Conservation (phyloP, 305 asterid species). For the Stenogyne calaminthoides region DNA sequence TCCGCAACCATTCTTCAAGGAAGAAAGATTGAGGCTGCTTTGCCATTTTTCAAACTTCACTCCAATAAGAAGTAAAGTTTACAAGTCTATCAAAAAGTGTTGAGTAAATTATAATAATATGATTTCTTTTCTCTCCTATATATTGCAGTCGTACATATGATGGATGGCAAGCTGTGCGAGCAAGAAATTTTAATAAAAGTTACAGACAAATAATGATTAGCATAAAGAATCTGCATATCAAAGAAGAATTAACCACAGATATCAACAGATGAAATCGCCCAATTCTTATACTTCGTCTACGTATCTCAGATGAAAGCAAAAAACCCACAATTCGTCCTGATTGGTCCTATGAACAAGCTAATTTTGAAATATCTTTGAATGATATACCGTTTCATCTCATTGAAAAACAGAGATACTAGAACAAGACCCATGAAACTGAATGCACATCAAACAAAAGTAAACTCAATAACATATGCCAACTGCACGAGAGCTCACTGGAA, state of each 20-base stretch:
- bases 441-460: background rate
- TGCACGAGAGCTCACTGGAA: background rate
- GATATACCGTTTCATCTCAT: background rate
- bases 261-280: background rate
- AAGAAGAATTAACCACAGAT: background rate
- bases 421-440: background rate
- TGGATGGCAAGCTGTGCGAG: background rate
- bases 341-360: background rate
- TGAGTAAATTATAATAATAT: background rate
- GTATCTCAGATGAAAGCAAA: background rate
- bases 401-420: too few relatives aligned
- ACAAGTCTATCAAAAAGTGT: background rate
- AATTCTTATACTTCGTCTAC: background rate
- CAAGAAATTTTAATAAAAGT: background rate
- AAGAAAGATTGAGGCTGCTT: slow-evolving; percentile 56
- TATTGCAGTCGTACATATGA: background rate
- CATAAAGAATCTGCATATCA: background rate
- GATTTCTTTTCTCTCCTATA: background rate
- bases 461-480: background rate
- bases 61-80: slow-evolving; percentile 32
- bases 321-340: background rate
- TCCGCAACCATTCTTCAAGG: slow-evolving; percentile 85
- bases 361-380: background rate
- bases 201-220: background rate
- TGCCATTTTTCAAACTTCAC: slow-evolving; percentile 52